phyloP scores from a whole-genome alignment of 768 basidiomycete genomes.

The Gyrodon lividus region DNA sequence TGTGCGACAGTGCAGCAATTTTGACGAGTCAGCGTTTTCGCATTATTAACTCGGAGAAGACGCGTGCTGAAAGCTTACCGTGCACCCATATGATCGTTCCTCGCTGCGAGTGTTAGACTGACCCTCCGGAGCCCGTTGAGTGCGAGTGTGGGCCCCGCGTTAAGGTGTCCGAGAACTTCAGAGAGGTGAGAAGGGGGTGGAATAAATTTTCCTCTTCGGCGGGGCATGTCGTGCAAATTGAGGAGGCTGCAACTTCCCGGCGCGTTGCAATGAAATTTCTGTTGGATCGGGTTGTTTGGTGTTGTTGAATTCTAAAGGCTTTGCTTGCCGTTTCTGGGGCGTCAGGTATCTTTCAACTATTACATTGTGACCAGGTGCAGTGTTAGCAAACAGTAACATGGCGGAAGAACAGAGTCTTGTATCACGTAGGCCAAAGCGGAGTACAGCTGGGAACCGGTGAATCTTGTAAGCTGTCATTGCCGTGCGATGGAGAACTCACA shows the following conservation, averaged over 20 bases:
- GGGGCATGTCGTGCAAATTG: conserved; percentile 20
- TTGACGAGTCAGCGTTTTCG: neutral
- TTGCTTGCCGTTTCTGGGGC: conserved; percentile 10
- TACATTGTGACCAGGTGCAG: neutral
- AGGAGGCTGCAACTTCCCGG: neutral
- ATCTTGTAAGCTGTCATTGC: conserved; percentile 8
- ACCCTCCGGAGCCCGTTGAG: conserved; percentile 50
- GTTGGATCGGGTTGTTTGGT: conserved; percentile 15
- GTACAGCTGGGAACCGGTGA: conserved; percentile 79
- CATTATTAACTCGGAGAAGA: neutral
- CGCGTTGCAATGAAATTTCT: neutral
- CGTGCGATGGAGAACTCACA: conserved; percentile 5
- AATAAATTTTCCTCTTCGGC: conserved; percentile 29
- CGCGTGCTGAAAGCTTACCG: conserved; percentile 43
- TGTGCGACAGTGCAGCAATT: conserved; percentile 24
- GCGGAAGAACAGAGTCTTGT: conserved; percentile 34
- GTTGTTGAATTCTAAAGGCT: conserved; percentile 21
- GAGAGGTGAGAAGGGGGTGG: conserved; percentile 58
- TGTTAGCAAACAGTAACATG: neutral
- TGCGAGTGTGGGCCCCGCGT: conserved; percentile 48
- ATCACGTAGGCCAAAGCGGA: conserved; percentile 60
- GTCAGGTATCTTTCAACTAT: neutral
- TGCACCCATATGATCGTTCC: conserved; percentile 75
- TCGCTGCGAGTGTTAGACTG: conserved; percentile 53
- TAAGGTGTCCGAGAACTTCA: conserved; percentile 50